phyloP scores from a whole-genome alignment of 108 stramenopile genomes.

The Pseudonitzschia delicatissima region DNA sequence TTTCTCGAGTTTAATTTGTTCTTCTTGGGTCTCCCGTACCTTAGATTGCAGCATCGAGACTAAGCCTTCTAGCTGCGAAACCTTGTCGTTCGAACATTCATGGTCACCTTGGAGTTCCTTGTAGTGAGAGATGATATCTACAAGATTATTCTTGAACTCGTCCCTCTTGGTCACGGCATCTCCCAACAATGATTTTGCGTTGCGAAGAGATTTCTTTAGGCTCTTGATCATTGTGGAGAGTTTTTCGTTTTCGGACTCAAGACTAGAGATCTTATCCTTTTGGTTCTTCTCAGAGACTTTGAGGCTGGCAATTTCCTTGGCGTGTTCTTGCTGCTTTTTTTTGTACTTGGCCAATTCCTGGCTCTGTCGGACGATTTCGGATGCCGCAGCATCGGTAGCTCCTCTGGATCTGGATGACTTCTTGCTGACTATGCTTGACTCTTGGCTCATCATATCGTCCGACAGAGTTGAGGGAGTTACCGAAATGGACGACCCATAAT shows the following conservation, averaged over 20 bases:
- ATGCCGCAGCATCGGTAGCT: no score
- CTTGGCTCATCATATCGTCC: no score
- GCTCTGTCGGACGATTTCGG: neutral
- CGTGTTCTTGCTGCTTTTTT: neutral
- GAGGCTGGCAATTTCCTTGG: neutral
- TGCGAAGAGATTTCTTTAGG: neutral
- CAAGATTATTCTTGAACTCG: slow-evolving; percentile 2
- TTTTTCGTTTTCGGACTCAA: neutral
- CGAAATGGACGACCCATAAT: no score
- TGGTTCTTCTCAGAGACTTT: neutral
- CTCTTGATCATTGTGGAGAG: neutral
- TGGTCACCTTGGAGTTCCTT: neutral
- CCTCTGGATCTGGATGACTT: no score
- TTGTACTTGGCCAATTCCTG: slow-evolving; percentile 2
- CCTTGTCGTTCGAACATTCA: neutral
- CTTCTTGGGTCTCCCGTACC: neutral
- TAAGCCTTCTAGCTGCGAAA: neutral
- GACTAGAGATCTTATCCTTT: neutral
- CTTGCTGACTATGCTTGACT: no score
- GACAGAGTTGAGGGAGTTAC: no score
- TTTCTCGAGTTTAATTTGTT: neutral
- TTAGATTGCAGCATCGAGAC: neutral
- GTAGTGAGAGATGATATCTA: neutral
- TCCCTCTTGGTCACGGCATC: slow-evolving; percentile 1
- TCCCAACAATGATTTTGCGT: neutral